A percentile compares a stretch with the other conserved stretches of the same genome.
Conservation (phyloP, 2,329 filamentous ascomycete genomes). For the Xylogone sp. region DNA sequence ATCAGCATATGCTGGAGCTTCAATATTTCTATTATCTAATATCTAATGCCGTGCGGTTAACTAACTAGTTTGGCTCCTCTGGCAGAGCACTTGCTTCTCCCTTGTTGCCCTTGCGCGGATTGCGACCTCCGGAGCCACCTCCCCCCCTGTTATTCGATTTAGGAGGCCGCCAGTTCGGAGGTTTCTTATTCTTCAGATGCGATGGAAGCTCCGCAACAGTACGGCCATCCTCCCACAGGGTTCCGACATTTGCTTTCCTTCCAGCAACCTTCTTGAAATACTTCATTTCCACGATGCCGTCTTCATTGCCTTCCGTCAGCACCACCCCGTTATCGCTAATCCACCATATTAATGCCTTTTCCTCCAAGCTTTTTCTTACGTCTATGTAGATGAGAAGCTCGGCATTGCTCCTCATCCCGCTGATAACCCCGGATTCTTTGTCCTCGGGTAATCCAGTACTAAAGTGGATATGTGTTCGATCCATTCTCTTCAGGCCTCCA, state of each 20-base stretch:
- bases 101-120: not conserved
- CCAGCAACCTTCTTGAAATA: conserved; percentile 72
- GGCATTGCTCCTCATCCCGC: conserved; percentile 75
- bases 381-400: conserved; percentile 78
- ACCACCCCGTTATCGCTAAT: conserved; percentile 75
- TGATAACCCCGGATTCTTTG: conserved; percentile 51
- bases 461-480: conserved; percentile 85
- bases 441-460: conserved; percentile 63
- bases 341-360: conserved; percentile 67
- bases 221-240: conserved; percentile 69
- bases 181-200: conserved; percentile 49
- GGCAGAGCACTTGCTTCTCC: not conserved
- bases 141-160: conserved; percentile 31
- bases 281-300: conserved; percentile 59
- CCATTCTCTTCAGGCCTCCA: conserved; percentile 79
- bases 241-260: conserved; percentile 52
- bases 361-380: conserved; percentile 60
- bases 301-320: conserved; percentile 56
- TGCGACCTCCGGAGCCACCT: conserved; percentile 21
- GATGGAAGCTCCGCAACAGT: conserved; percentile 64
- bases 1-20: too few species aligned
- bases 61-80: not conserved
- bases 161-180: conserved; percentile 35
- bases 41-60: too few species aligned
- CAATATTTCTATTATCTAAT: too few species aligned